phyloP scores from a whole-genome alignment of 73 alveolate genomes.

The Breviolum minutum region DNA sequence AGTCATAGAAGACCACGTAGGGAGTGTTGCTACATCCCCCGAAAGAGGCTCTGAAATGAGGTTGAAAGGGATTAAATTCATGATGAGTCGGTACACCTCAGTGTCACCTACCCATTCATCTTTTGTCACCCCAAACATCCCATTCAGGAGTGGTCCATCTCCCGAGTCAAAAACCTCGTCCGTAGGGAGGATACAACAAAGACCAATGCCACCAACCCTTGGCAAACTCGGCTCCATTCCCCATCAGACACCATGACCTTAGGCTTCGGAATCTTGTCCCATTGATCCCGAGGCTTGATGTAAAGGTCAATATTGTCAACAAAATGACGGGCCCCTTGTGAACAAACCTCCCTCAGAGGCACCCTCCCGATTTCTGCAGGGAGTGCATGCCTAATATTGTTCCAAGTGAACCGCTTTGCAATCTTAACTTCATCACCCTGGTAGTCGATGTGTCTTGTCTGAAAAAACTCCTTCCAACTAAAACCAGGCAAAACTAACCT shows the following conservation, averaged over 20 bases:
- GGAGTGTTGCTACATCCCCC: neutral
- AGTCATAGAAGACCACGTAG: neutral
- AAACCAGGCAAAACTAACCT: neutral
- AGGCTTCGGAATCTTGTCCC: neutral
- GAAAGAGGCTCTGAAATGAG: neutral
- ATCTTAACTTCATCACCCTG: neutral
- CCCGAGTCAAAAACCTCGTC: neutral
- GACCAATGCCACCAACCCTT: neutral
- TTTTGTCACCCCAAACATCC: slow-evolving; percentile 12
- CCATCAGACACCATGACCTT: neutral
- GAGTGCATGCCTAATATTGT: neutral
- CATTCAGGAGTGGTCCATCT: slow-evolving; percentile 8
- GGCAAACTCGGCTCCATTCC: neutral
- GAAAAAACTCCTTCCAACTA: neutral
- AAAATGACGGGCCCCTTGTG: neutral
- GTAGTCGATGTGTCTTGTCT: neutral
- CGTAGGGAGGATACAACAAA: neutral
- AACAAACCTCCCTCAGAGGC: neutral
- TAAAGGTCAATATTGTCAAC: neutral
- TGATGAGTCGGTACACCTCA: neutral
- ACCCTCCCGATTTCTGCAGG: neutral
- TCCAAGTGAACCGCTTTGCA: neutral
- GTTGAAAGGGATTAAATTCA: neutral
- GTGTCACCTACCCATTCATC: neutral
- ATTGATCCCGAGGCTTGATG: neutral